phyloP scores from a whole-genome alignment of 164 flowering plant species.

The Sedum album region DNA sequence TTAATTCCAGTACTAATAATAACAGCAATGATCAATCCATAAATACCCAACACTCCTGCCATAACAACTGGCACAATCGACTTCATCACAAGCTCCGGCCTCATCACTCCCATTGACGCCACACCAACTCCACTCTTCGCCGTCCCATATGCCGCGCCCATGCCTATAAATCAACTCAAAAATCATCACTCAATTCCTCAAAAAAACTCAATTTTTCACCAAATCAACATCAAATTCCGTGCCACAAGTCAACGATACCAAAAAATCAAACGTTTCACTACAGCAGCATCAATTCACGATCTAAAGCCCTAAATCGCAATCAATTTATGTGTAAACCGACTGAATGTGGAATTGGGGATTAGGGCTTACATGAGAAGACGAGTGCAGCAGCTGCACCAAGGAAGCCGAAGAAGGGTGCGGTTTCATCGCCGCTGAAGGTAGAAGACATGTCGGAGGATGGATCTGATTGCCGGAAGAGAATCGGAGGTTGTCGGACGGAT shows the following conservation, averaged over 20 bases:
- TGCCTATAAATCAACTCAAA: not conserved
- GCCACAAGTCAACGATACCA: not conserved
- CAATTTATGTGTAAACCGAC: not conserved
- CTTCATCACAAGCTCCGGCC: slow-evolving; percentile 4
- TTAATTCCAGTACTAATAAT: slow-evolving; percentile 2
- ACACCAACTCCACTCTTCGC: slow-evolving; percentile 4
- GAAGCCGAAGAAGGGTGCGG: slow-evolving; percentile 4
- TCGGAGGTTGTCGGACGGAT: not conserved
- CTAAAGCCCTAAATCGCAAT: not conserved
- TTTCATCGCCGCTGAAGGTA: slow-evolving; percentile 7
- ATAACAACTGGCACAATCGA: slow-evolving; percentile 5
- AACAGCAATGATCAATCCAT: slow-evolving; percentile 1
- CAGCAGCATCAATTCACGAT: not conserved
- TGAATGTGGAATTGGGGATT: not conserved
- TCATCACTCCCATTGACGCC: slow-evolving; percentile 7
- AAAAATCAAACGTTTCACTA: not conserved
- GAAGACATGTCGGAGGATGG: not conserved
- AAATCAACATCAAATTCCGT: not conserved
- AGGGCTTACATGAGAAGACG: slow-evolving; percentile 3
- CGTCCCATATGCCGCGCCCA: not conserved
- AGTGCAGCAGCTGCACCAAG: slow-evolving; percentile 3
- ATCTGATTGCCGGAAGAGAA: not conserved
- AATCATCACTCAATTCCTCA: no score
- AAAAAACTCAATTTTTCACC: not conserved
- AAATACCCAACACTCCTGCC: slow-evolving; percentile 5